phyloP scores from a whole-genome alignment of 2,329 filamentous ascomycete species.

The Sclerotiophoma versabilis region DNA sequence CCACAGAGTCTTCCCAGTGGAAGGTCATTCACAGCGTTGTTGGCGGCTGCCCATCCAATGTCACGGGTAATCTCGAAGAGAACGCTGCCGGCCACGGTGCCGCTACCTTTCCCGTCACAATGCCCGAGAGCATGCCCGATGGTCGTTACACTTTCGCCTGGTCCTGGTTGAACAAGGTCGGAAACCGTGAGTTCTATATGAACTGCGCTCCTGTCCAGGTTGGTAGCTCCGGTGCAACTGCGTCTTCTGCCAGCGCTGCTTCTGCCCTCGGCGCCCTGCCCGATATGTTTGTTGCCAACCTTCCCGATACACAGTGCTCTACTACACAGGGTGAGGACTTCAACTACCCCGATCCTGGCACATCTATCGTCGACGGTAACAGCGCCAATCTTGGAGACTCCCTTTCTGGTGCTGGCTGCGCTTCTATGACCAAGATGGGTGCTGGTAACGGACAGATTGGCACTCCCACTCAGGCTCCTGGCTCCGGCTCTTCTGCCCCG shows the following conservation, averaged over 20 bases:
- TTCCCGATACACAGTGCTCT: constrained; percentile 61
- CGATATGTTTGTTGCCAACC: constrained; percentile 77
- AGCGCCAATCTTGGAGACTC: constrained; percentile 43
- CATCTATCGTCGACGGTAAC: constrained; percentile 50
- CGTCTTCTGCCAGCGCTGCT: constrained; percentile 20
- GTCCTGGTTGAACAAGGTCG: constrained; percentile 93
- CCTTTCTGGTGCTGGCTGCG: constrained; percentile 39
- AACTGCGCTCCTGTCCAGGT: constrained; percentile 84
- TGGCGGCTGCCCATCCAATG: constrained; percentile 79
- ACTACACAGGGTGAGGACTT: constrained; percentile 64
- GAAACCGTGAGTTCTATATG: constrained; percentile 98
- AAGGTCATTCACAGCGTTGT: constrained; percentile 89
- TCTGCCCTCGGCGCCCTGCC: constrained; percentile 66
- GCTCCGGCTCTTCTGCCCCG: constrained; percentile 13
- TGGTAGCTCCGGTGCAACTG: constrained; percentile 55
- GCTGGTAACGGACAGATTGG: constrained; percentile 42
- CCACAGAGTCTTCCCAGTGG: constrained; percentile 67
- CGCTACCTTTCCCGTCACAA: constrained; percentile 69
- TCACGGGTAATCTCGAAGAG: constrained; percentile 51
- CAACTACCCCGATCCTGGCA: constrained; percentile 72
- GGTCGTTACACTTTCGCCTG: constrained; percentile 85
- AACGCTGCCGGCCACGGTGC: constrained; percentile 59
- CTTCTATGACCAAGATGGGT: constrained; percentile 36
- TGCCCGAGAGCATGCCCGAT: constrained; percentile 73
- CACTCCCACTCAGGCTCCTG: constrained; percentile 24